A percentile compares a stretch with the other conserved stretches of the same genome.
phyloP scores from a whole-genome alignment of 805 yeast genomes.

The Candida manassasensis region DNA sequence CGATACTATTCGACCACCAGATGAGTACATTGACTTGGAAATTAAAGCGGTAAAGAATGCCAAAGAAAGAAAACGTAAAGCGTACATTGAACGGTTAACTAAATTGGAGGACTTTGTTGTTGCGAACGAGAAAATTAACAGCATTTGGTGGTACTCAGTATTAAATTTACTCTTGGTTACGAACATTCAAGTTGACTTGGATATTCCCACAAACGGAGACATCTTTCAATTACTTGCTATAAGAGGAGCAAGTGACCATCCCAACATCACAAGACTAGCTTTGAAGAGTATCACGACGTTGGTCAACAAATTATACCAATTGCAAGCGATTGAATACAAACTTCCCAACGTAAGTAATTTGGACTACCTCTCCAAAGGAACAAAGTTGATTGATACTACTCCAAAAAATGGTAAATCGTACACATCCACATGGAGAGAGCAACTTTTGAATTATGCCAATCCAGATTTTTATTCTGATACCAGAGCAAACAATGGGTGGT shows the following conservation, averaged over 20 bases:
- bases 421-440: slow-evolving; percentile 41
- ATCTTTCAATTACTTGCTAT: slow-evolving; percentile 42
- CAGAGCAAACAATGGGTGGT: slow-evolving; percentile 57
- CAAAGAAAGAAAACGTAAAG: slow-evolving; percentile 50
- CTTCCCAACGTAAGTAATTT: slow-evolving; percentile 40
- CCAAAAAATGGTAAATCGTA: slow-evolving; percentile 33
- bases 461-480: slow-evolving; percentile 58
- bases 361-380: slow-evolving; percentile 26
- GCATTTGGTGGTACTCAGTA: slow-evolving; percentile 56
- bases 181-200: slow-evolving; percentile 50
- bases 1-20: slow-evolving; percentile 57
- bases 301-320: slow-evolving; percentile 39
- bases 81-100: slow-evolving; percentile 36
- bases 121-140: slow-evolving; percentile 20
- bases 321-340: slow-evolving; percentile 47
- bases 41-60: slow-evolving; percentile 58
- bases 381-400: slow-evolving; percentile 39
- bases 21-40: slow-evolving; percentile 50
- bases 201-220: slow-evolving; percentile 38
- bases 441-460: slow-evolving; percentile 42
- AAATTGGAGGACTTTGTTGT: slow-evolving; percentile 38
- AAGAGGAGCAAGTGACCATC: slow-evolving; percentile 59
- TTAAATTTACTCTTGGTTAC: slow-evolving; percentile 48
- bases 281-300: slow-evolving; percentile 56
- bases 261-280: slow-evolving; percentile 56